These are phyloP conservation scores for Tricholoma terreum DNA, from an alignment of 768 basidiomycete species.

Conservation along the genomic window DNA sequence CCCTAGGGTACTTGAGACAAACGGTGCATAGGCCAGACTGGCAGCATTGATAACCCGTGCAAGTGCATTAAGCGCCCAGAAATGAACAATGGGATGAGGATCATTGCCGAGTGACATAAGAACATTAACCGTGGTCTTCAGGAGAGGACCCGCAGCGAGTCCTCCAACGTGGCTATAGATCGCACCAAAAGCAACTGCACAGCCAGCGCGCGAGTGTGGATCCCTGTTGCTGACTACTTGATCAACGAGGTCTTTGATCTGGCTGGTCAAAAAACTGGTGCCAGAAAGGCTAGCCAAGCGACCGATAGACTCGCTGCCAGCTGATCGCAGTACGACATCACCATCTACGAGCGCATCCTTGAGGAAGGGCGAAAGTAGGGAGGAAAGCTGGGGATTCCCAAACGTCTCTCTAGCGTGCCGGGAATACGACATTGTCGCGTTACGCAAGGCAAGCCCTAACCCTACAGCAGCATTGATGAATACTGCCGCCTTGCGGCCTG, in stretches of 20 bases:
- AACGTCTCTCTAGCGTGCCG: slow-evolving; percentile 65
- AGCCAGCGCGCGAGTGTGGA: slow-evolving; percentile 89
- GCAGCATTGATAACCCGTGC: slow-evolving; percentile 88
- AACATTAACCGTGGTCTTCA: slow-evolving; percentile 95
- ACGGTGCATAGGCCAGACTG: slow-evolving; percentile 87
- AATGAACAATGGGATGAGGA: slow-evolving; percentile 95
- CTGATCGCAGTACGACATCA: slow-evolving; percentile 70
- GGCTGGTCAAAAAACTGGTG: slow-evolving; percentile 77
- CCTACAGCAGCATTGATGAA: slow-evolving; percentile 77
- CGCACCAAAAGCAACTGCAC: slow-evolving; percentile 87
- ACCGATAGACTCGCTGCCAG: slow-evolving; percentile 87
- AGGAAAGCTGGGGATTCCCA: slow-evolving; percentile 60
- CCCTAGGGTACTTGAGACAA: slow-evolving; percentile 82
- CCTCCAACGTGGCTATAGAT: slow-evolving; percentile 92
- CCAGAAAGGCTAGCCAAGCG: slow-evolving; percentile 81
- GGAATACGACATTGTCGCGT: slow-evolving; percentile 47
- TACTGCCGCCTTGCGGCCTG: slow-evolving; percentile 82
- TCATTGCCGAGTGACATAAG: slow-evolving; percentile 94
- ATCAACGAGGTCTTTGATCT: slow-evolving; percentile 89
- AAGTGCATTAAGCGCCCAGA: slow-evolving; percentile 85
- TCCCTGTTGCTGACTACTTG: slow-evolving; percentile 94
- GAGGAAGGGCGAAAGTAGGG: slow-evolving; percentile 63
- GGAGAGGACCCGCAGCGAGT: slow-evolving; percentile 87
- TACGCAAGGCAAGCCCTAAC: slow-evolving; percentile 64
- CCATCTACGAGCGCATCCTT: slow-evolving; percentile 85